phyloP scores from a whole-genome alignment of 495 filamentous ascomycete genomes.

The Xylaria acuta region DNA sequence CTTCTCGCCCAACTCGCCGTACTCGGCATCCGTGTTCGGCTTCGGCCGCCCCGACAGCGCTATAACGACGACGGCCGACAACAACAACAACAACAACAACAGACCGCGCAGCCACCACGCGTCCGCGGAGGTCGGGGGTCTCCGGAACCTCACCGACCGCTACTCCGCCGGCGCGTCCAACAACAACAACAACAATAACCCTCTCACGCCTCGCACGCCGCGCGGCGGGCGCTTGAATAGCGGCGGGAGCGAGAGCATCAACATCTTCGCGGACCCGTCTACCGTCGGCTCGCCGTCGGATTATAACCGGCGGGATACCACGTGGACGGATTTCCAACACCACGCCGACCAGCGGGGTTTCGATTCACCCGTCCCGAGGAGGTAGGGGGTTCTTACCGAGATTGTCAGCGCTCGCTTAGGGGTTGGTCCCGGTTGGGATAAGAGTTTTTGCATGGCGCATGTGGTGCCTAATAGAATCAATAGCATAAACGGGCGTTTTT shows the following conservation, averaged over 20 bases:
- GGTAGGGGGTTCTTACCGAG: background rate
- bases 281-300: slow-evolving; percentile 37
- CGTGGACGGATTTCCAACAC: slow-evolving; percentile 40
- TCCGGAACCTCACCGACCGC: slow-evolving; percentile 35
- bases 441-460: background rate
- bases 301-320: slow-evolving; percentile 31
- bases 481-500: slow-evolving; percentile 21
- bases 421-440: background rate
- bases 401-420: background rate
- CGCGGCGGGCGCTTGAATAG: slow-evolving; percentile 57
- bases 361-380: background rate
- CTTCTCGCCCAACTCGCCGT: slow-evolving; percentile 38
- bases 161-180: slow-evolving; percentile 7
- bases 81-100: no score
- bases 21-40: slow-evolving; percentile 28
- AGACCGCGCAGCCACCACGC: slow-evolving; percentile 34
- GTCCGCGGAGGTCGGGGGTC: slow-evolving; percentile 37
- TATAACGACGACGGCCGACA: no score
- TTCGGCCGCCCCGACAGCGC: slow-evolving; percentile 29
- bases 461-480: background rate
- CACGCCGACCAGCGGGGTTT: slow-evolving; percentile 27
- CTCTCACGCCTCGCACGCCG: slow-evolving; percentile 34
- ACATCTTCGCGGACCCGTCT: slow-evolving; percentile 70
- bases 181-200: no score
- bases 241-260: slow-evolving; percentile 65